Evolutionary conservation across 2,329 filamentous ascomycete species (phyloP), one percentile per base, ranked within the genome.

Genomic region (Cladosporium sp.): DNA sequence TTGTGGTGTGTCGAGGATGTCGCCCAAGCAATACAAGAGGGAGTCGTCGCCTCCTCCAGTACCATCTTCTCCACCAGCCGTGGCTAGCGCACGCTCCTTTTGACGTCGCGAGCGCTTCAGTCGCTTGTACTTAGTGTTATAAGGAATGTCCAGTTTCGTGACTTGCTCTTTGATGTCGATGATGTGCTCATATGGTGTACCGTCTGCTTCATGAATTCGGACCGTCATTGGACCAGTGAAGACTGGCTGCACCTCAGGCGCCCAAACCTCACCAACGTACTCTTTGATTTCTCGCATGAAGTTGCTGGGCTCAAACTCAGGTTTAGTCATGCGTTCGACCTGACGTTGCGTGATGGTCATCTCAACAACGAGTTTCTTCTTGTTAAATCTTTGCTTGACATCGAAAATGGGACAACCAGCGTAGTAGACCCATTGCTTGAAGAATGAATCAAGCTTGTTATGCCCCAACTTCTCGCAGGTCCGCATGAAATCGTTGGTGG

Each of bases 121-220:
- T 10, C 96, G 89, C 81, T 98, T 99, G 81, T 99, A 99, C 77
- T 99, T 99, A 0, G 95, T 99, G 73, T 98, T 98, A 80, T 99
- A 99, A 0, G 94, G 93, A 67, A 99, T 97, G 68, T 97, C 93
- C 67, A 98, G 91, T 75, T 90, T 92, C 2, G 91, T 91, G 16
- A 88, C 86, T 31, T 90, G 89, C 71, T 97, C 93, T 67, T 93
- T 93, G 75, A 99, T 96, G 73, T 97, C 92, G 35, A 98, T 89
- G 68, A 97, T 97, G 75, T 99, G 95, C 76, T 99, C 95, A 74
- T 99, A 99, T 2, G 95, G 95, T 0, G 95, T 98, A 11, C 95
- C 95, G 74, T 99, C 96, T 28, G 95, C 95, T 80, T 99, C 95
- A 79, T 99, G 95, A 68, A 99, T 97, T 35, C 95, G 86, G 69